Evolutionary conservation across 768 basidiomycete genomes (phyloP), one percentile per base, ranked within the genome.

Genomic region (Mycena filopes): DNA sequence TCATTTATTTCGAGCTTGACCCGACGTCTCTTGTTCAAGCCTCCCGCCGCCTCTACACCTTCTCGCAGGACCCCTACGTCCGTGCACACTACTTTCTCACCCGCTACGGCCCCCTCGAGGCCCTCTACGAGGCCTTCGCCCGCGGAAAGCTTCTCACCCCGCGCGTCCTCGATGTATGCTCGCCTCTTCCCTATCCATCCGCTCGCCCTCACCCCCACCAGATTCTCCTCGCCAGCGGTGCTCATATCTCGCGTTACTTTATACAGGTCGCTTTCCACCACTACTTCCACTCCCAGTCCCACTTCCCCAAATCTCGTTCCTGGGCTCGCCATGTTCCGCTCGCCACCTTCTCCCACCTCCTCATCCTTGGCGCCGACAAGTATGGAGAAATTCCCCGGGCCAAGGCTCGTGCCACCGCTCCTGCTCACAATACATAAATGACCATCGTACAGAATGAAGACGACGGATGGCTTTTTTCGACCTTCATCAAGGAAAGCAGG

Each of bases 181-280:
- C 66, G 59, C 46, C 57, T 67, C 68, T 66, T 70, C 31, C 53
- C 53, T 28, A 10, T 63, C 58, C 69, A 56, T 60, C 60, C 66
- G 57, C 26, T 62, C 70, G 58, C 70, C 47, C 46, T 70, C 48
- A 66, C 49, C 65, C 64, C 65, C 40, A n/a, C 43, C 63, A 93
- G 92, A 90, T 90, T 71, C 84, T 94, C 58, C 79, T 93, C 62
- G 81, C 85, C 54, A 92, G 90, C 70, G 91, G 91, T 57, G 92
- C 91, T 57, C 90, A 91, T 72, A 75, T 93, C 66, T 93, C 92
- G 66, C 86, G 92, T 50, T 94, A 94, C 78, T 83, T 94, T 49
- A 83, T 89, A 48, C 92, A 94, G 76, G 83, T 90, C 55, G 89
- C 91, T 38, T 87, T 90, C 56, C 91, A 93, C 65, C 92, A 93